Evolutionary conservation across 345 rosid genomes (phyloP).

Genomic region (Melaleuca alternifolia): DNA sequence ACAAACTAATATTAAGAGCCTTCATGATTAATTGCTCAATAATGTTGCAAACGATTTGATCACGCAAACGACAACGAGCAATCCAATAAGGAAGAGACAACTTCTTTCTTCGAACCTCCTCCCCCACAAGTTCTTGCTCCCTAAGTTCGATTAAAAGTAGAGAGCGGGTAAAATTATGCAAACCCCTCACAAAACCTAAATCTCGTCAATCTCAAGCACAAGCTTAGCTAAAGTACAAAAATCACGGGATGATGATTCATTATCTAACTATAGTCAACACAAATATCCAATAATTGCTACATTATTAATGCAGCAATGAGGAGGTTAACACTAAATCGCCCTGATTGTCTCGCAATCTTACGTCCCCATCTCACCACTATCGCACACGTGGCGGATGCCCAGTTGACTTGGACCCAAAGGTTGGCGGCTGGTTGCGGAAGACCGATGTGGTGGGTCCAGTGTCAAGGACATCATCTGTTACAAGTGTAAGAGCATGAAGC

Average conservation of each 20-base stretch:
- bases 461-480: neutral
- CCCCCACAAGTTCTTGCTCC: slow-evolving; percentile 4
- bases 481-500: neutral
- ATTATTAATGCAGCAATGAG: neutral
- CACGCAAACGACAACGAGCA: slow-evolving; percentile 3
- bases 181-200: neutral
- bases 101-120: neutral
- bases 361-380: slow-evolving; percentile 1
- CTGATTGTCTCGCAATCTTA: neutral
- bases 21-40: neutral
- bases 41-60: slow-evolving; percentile 1
- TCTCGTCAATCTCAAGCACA: neutral
- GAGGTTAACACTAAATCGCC: neutral
- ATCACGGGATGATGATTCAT: neutral
- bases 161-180: too few species aligned
- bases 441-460: neutral
- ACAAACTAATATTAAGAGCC: slow-evolving; percentile 1
- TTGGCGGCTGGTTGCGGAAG: neutral
- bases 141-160: neutral
- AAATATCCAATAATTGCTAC: neutral
- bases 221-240: neutral
- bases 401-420: neutral
- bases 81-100: neutral
- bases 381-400: neutral
- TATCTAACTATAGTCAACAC: neutral